Evolutionary conservation across 148 eudicot genomes (phyloP).

Genomic region (Persicaria tinctoria): DNA sequence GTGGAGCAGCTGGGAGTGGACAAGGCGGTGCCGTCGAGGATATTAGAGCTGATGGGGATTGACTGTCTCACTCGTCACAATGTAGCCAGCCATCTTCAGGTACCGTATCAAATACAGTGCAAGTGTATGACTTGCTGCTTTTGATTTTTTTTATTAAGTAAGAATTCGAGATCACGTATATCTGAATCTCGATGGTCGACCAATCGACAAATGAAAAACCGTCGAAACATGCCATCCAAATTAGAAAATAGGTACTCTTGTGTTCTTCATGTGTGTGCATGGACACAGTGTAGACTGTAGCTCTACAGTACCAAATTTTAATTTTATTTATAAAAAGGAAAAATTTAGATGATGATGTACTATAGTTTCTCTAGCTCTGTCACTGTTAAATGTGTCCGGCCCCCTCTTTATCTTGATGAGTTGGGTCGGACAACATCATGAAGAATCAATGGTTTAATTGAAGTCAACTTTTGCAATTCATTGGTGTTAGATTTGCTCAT

Average conservation of each 20-base stretch:
- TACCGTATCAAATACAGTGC: constrained; percentile 12
- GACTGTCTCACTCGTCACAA: constrained; percentile 96
- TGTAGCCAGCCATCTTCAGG: constrained; percentile 98
- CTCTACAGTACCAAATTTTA: no score
- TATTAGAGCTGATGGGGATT: constrained; percentile 92
- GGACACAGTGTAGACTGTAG: no score
- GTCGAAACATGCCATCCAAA: no score
- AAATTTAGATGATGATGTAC: constrained; percentile 21
- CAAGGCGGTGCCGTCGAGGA: constrained; percentile 97
- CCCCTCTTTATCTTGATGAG: neutral
- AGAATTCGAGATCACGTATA: no score
- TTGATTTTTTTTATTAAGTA: no score
- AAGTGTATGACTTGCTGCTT: no score
- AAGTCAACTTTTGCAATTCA: neutral
- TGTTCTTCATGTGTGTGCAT: no score
- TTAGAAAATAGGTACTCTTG: no score
- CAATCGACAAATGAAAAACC: no score
- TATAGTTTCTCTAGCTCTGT: neutral
- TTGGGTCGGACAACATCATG: neutral
- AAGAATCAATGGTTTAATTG: neutral
- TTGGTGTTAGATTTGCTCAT: neutral
- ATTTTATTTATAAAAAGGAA: no score
- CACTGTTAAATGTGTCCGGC: neutral
- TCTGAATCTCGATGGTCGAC: no score
- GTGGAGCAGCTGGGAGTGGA: constrained; percentile 97